phyloP scores from a whole-genome alignment of 805 yeast species.

The Saccharomycopsis javanensis region DNA sequence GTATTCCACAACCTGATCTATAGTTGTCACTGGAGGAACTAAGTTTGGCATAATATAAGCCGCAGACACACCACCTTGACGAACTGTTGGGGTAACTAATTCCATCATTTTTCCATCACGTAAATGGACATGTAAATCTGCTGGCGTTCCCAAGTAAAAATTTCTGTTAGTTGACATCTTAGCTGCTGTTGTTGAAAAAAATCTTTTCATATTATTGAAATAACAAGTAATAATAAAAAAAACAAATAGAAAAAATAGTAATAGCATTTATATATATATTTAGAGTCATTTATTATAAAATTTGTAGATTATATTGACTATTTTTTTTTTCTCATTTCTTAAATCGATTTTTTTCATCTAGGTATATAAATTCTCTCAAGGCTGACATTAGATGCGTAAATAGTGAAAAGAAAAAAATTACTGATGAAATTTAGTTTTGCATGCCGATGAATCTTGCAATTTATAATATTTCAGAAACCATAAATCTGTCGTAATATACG shows the following conservation, averaged over 20 bases:
- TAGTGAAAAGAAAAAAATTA: not conserved
- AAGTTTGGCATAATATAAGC: conserved; percentile 96
- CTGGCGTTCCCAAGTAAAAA: conserved; percentile 57
- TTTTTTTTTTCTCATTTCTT: not conserved
- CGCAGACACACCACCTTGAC: conserved; percentile 82
- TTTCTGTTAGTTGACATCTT: conserved; percentile 1
- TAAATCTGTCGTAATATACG: no score
- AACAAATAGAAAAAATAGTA: no score
- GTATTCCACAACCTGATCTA: conserved; percentile 63
- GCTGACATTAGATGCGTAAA: conserved; percentile 1
- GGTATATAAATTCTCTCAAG: no score
- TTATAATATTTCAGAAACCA: no score
- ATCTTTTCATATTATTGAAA: conserved; percentile 1
- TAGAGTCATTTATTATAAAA: not conserved
- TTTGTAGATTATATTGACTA: not conserved
- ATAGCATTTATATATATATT: not conserved
- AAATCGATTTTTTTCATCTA: no score
- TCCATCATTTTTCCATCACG: conserved; percentile 94
- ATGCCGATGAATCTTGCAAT: not conserved
- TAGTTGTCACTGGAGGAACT: conserved; percentile 81
- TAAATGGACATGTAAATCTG: conserved; percentile 93
- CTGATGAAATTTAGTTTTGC: not conserved
- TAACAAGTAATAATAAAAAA: no score
- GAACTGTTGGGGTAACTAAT: conserved; percentile 80
- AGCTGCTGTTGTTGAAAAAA: not conserved